Evolutionary conservation across 176 grass and related monocot species (phyloP), one percentile per base, ranked within the genome.

Genomic region (Microstegium vimineum): DNA sequence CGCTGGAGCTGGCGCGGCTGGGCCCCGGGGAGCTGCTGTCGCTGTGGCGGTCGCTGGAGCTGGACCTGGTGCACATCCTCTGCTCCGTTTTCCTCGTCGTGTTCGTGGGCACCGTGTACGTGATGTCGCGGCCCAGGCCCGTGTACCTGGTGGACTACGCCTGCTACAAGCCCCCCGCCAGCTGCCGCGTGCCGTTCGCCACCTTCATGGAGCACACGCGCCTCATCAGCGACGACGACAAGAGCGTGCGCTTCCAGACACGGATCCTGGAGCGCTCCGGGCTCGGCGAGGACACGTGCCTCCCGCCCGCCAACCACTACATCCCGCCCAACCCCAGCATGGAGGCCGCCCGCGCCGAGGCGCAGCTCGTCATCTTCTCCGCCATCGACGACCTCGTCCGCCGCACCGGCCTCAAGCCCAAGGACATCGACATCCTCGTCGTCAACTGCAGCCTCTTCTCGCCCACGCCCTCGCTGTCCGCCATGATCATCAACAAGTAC

Each of bases 401-500:
- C 0, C 92, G 90, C 57, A 97, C 94, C 0, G 87, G 89, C 0
- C 51, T 97, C 65, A 93, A 90, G 76, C 84, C 85, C 11, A 97
- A 97, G 80, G 86, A 97, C 82, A 94, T 97, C 74, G 94, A 97
- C 83, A 92, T 97, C 76, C 83, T 97, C 71, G 85, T 97, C 25
- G 91, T 94, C 61, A 97, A 97, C 87, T 97, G 94, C 82, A 97
- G 94, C 49, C 89, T 97, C 47, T 97, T 97, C 79, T 94, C 94
- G 0, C 91, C 94, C 1, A 97, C 94, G 11, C 94, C 94, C 0
- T 97, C 94, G 0, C 91, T 97, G 5, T 97, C 94, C 10, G 94
- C 94, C 40, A 97, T 97, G 91, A 97, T 97, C 81, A 88, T 97
- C 68, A 97, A 97, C 71, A 90, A 88, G 89, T 97, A 97, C 87